Percentiles rank a stretch among this genome's conserved stretches.
Conservation (phyloP, 2,329 filamentous ascomycete genomes). For the Juglanconis juglandina region DNA sequence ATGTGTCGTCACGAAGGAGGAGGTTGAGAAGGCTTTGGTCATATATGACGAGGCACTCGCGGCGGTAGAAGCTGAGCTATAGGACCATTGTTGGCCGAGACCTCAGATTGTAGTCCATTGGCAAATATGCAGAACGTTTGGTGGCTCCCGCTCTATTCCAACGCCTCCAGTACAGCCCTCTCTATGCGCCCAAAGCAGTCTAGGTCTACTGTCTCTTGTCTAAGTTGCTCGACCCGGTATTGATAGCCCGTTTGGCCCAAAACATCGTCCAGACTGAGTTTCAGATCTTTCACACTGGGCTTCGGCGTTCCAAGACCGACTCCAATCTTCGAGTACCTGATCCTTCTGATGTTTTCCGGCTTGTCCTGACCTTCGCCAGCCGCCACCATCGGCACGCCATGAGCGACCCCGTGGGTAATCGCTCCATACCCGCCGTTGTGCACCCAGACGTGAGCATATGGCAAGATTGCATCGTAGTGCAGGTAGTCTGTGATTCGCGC, state of each 20-base stretch:
- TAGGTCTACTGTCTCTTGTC: slow-evolving; percentile 26
- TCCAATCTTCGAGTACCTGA: slow-evolving; percentile 33
- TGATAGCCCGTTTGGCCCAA: slow-evolving; percentile 23
- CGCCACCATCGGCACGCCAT: slow-evolving; percentile 38
- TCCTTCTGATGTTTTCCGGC: slow-evolving; percentile 33
- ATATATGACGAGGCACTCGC: slow-evolving; percentile 15
- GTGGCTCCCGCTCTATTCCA: not conserved
- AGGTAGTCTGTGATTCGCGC: slow-evolving; percentile 35
- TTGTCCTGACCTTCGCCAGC: slow-evolving; percentile 41
- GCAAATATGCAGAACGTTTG: not conserved
- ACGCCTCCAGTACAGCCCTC: slow-evolving; percentile 10
- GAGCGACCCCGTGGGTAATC: slow-evolving; percentile 36
- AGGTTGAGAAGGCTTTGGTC: slow-evolving; percentile 14
- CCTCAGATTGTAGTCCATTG: not conserved
- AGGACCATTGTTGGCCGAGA: not conserved
- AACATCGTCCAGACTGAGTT: slow-evolving; percentile 27
- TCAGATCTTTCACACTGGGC: slow-evolving; percentile 26
- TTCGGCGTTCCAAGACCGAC: slow-evolving; percentile 28
- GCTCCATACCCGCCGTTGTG: slow-evolving; percentile 41
- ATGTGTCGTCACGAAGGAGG: slow-evolving; percentile 8
- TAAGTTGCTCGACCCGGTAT: slow-evolving; percentile 24
- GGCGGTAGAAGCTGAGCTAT: slow-evolving; percentile 6
- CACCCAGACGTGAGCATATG: slow-evolving; percentile 34
- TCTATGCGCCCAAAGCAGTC: slow-evolving; percentile 31
- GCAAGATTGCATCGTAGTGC: slow-evolving; percentile 36